These are phyloP conservation scores for Pascua sp. DNA, from an alignment of 1,284 basidiomycete species.

Conservation along the genomic window DNA sequence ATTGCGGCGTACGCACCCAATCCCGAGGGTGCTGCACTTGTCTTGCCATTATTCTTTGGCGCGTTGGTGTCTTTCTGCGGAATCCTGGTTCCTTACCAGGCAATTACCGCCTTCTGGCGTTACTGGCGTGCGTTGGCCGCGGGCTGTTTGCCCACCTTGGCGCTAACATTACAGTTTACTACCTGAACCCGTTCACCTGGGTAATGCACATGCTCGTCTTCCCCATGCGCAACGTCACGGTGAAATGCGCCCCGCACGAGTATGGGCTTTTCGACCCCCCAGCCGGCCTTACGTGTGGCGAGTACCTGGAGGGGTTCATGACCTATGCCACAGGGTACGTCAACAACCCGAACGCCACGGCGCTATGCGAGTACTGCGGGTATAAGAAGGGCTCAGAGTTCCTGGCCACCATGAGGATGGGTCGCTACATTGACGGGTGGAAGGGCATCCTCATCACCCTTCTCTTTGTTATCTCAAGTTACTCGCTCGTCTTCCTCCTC, in stretches of 20 bases:
- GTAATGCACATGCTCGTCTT: slow-evolving; percentile 34
- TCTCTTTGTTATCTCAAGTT: slow-evolving; percentile 27
- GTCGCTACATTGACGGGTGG: slow-evolving; percentile 30
- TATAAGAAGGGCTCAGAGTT: slow-evolving; percentile 38
- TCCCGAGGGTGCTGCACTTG: slow-evolving; percentile 36
- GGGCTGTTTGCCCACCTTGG: too few species aligned
- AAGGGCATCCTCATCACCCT: slow-evolving; percentile 38
- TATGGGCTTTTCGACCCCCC: slow-evolving; percentile 41
- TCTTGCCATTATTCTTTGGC: slow-evolving; percentile 18
- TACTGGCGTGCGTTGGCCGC: slow-evolving; percentile 19
- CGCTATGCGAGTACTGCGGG: slow-evolving; percentile 35
- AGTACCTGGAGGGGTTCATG: slow-evolving; percentile 33
- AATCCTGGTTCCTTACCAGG: slow-evolving; percentile 32
- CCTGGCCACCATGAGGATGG: slow-evolving; percentile 34
- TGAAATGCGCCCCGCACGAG: slow-evolving; percentile 39
- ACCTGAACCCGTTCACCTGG: slow-evolving; percentile 40
- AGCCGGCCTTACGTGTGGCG: slow-evolving; percentile 36
- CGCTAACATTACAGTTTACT: slow-evolving; percentile 18
- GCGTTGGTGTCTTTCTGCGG: slow-evolving; percentile 33
- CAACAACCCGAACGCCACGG: slow-evolving; percentile 32
- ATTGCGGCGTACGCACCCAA: slow-evolving; percentile 38
- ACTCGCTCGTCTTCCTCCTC: slow-evolving; percentile 32
- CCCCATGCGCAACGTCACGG: slow-evolving; percentile 30
- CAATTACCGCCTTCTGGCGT: slow-evolving; percentile 36
- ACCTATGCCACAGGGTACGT: slow-evolving; percentile 28